These are phyloP conservation scores for Skeletonema grethae DNA, from an alignment of 108 stramenopile species.

Conservation along the genomic window DNA sequence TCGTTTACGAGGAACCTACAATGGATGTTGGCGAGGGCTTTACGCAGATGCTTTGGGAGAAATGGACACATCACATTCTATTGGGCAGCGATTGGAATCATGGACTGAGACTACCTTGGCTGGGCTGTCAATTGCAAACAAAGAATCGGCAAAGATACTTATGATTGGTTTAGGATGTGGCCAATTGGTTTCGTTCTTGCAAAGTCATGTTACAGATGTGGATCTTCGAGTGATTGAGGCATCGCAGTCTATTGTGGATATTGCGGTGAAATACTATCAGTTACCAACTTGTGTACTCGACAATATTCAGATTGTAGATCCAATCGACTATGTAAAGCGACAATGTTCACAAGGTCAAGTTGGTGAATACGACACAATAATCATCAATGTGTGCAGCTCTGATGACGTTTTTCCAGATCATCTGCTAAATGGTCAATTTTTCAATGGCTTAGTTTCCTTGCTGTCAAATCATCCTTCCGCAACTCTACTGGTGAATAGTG, in stretches of 20 bases:
- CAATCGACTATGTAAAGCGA: constrained; percentile 20
- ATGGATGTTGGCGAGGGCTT: constrained; percentile 24
- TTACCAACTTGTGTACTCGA: constrained; percentile 5
- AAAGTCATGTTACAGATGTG: constrained; percentile 7
- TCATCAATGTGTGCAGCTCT: constrained; percentile 27
- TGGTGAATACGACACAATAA: constrained; percentile 24
- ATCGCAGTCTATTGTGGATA: constrained; percentile 18
- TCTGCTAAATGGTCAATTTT: constrained; percentile 14
- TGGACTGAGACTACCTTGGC: constrained; percentile 30
- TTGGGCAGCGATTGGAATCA: constrained; percentile 10
- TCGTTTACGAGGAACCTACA: constrained; percentile 20
- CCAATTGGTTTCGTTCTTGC: constrained; percentile 25
- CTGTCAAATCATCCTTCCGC: constrained; percentile 25
- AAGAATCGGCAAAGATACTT: constrained; percentile 11
- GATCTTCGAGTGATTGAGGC: constrained; percentile 15
- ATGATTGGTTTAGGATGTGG: constrained; percentile 28
- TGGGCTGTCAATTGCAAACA: constrained; percentile 10
- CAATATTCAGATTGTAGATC: constrained; percentile 15
- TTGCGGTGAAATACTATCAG: constrained; percentile 25
- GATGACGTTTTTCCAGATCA: constrained; percentile 16
- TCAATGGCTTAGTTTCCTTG: constrained; percentile 15
- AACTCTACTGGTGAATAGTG: constrained; percentile 27
- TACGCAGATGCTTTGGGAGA: constrained; percentile 32
- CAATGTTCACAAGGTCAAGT: constrained; percentile 9
- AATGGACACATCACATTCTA: constrained; percentile 7